These are phyloP conservation scores for Lactifluus rugatus DNA, from an alignment of 768 basidiomycete species.

Conservation along the genomic window DNA sequence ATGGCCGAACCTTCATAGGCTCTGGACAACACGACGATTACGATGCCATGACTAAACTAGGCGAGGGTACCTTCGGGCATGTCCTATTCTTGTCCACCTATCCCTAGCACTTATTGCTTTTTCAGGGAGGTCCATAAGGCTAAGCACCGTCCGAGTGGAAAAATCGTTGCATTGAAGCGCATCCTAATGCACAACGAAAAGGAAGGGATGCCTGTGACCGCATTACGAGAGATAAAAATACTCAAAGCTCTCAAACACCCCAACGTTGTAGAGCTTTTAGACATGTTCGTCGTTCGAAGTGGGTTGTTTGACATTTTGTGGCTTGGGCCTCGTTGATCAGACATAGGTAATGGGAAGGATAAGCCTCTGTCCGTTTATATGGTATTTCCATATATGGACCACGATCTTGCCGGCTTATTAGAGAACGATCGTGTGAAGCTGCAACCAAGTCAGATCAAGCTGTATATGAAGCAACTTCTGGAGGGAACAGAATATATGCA, in stretches of 20 bases:
- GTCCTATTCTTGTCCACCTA: slow-evolving; percentile 4
- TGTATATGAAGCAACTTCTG: slow-evolving; percentile 94
- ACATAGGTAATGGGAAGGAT: slow-evolving; percentile 52
- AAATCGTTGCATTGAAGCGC: slow-evolving; percentile 78
- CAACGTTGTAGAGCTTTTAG: slow-evolving; percentile 77
- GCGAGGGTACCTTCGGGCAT: slow-evolving; percentile 92
- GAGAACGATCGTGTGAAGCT: slow-evolving; percentile 86
- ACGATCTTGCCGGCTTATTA: slow-evolving; percentile 89
- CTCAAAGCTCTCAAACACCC: slow-evolving; percentile 82
- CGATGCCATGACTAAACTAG: slow-evolving; percentile 74
- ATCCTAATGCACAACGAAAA: slow-evolving; percentile 96
- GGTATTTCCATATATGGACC: slow-evolving; percentile 99
- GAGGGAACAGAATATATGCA: slow-evolving; percentile 97
- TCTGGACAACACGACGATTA: slow-evolving; percentile 70
- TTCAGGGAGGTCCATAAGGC: slow-evolving; percentile 87
- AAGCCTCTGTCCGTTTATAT: slow-evolving; percentile 80
- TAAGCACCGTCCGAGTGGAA: slow-evolving; percentile 48
- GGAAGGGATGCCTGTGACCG: slow-evolving; percentile 96
- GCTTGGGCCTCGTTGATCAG: slow-evolving; percentile 2
- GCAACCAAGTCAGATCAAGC: slow-evolving; percentile 78
- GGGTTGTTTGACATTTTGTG: slow-evolving; percentile 23
- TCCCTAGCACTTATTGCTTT: background rate
- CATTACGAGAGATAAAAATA: slow-evolving; percentile 93
- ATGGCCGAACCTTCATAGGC: slow-evolving; percentile 57
- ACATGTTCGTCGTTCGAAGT: slow-evolving; percentile 88